phyloP scores from a whole-genome alignment of 192 early-diverging fungal genomes.

The Pilaira anomala region DNA sequence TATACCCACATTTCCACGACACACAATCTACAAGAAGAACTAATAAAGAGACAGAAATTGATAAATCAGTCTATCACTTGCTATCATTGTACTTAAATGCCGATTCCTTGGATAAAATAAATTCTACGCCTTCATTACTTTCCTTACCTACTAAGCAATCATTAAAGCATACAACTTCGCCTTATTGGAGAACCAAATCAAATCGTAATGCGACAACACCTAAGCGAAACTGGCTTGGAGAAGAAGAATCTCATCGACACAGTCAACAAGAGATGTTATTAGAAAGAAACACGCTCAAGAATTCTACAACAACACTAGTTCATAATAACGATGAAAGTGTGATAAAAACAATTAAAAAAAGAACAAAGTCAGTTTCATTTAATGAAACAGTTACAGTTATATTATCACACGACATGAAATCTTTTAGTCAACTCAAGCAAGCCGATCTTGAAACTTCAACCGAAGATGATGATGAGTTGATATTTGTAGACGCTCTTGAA shows the following conservation, averaged over 20 bases:
- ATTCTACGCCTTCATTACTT: not conserved
- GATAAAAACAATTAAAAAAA: not conserved
- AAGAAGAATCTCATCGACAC: not conserved
- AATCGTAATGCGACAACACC: not conserved
- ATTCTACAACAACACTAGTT: no score
- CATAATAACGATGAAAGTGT: no score
- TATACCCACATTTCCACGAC: slow-evolving; percentile 14
- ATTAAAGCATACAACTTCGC: not conserved
- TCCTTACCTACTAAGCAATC: no score
- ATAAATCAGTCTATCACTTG: not conserved
- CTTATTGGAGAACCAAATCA: not conserved
- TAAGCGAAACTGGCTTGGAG: not conserved
- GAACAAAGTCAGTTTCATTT: slow-evolving; percentile 19
- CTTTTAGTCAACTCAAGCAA: not conserved
- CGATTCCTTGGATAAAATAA: no score
- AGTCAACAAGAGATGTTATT: no score
- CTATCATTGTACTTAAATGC: not conserved
- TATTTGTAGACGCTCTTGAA: slow-evolving; percentile 20
- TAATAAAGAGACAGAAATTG: slow-evolving; percentile 10
- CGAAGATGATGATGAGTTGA: slow-evolving; percentile 5
- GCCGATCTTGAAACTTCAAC: not conserved
- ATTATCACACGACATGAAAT: not conserved
- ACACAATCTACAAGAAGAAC: slow-evolving; percentile 9
- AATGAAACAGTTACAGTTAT: slow-evolving; percentile 13
- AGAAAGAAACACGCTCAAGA: no score